A percentile compares a stretch with the other conserved stretches of the same genome.
phyloP scores from a whole-genome alignment of 768 basidiomycete species.

The Mycena amicta region DNA sequence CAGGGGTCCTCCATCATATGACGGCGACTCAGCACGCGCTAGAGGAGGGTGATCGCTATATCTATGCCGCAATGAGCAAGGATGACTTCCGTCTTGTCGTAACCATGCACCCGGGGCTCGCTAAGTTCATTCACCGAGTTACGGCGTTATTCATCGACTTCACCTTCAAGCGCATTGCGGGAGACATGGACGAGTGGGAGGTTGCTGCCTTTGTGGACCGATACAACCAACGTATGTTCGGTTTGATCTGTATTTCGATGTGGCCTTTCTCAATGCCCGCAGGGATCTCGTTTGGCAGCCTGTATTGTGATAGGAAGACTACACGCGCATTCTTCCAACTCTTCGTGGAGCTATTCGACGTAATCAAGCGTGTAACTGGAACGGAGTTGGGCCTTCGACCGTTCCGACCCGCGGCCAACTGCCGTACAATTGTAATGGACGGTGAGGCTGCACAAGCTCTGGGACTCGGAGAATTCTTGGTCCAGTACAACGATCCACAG shows the following conservation, averaged over 20 bases:
- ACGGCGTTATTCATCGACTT: conserved; percentile 18
- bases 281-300: conserved; percentile 22
- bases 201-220: conserved; percentile 14
- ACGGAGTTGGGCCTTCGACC: conserved; percentile 10
- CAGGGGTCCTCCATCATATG: neutral
- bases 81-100: neutral
- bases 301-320: conserved; percentile 23
- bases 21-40: neutral
- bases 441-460: conserved; percentile 8
- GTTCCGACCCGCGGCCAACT: conserved; percentile 16
- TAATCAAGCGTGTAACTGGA: conserved; percentile 14
- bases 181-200: conserved; percentile 26
- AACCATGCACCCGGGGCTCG: conserved; percentile 4
- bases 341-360: conserved; percentile 17
- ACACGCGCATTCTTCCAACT: conserved; percentile 19
- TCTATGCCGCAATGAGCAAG: conserved; percentile 1
- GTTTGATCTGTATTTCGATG: neutral
- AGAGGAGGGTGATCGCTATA: neutral
- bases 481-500: conserved; percentile 2
- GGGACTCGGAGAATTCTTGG: conserved; percentile 2
- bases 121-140: conserved; percentile 9
- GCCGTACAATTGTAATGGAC: conserved; percentile 6
- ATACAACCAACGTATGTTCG: conserved; percentile 16
- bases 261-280: no score
- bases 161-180: conserved; percentile 25